phyloP scores from a whole-genome alignment of 2,329 filamentous ascomycete species.

The Cladosporium sp. region DNA sequence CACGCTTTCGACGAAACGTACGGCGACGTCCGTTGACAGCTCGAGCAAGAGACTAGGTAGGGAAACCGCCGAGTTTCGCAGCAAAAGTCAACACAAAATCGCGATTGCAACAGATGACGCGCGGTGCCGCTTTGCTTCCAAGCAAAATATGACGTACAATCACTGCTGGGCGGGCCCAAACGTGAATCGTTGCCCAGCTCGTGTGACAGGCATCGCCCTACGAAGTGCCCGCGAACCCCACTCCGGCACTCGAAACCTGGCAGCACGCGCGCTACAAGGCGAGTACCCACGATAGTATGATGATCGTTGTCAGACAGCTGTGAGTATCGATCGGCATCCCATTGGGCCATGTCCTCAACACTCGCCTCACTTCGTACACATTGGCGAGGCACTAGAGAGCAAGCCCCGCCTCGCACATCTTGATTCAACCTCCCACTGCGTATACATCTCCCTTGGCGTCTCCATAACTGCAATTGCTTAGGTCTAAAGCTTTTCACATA shows the following conservation, averaged over 20 bases:
- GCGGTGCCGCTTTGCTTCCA: conserved; percentile 10
- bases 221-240: conserved; percentile 14
- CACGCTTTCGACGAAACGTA: background rate
- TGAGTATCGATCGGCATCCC: background rate
- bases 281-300: background rate
- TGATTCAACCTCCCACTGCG: conserved; percentile 8
- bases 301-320: conserved; percentile 5
- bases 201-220: conserved; percentile 10
- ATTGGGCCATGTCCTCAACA: background rate
- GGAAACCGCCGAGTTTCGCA: background rate
- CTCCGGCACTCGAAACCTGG: conserved; percentile 16
- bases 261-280: conserved; percentile 10
- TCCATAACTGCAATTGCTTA: conserved; percentile 13
- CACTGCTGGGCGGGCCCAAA: conserved; percentile 6
- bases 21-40: conserved; percentile 6
- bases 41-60: background rate
- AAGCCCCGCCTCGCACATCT: background rate
- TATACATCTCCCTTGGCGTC: conserved; percentile 8
- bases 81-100: background rate
- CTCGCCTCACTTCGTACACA: background rate
- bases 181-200: conserved; percentile 4
- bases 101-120: conserved; percentile 11
- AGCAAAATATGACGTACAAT: conserved; percentile 18
- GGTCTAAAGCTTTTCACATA: conserved; percentile 14
- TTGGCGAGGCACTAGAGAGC: conserved; percentile 2